These are phyloP conservation scores for Pholiota molesta DNA, from an alignment of 768 basidiomycete species.

Conservation along the genomic window DNA sequence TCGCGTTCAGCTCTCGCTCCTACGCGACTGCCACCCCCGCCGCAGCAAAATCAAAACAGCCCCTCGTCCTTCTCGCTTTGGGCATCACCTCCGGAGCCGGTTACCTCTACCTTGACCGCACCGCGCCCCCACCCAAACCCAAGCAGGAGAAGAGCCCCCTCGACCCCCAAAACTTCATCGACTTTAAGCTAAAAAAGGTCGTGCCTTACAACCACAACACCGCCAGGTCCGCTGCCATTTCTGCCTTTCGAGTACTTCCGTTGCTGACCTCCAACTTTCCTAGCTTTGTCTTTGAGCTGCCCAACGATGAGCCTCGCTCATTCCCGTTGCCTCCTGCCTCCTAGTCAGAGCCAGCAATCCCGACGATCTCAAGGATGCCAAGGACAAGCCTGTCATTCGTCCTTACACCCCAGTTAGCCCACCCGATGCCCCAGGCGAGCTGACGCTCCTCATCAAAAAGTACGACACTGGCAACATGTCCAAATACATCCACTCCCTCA, in stretches of 20 bases:
- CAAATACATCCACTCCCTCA: slow-evolving; percentile 78
- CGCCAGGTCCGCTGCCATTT: slow-evolving; percentile 51
- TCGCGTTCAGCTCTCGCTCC: slow-evolving; percentile 41
- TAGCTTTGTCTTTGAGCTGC: slow-evolving; percentile 82
- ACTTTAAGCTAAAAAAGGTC: slow-evolving; percentile 82
- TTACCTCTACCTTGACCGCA: slow-evolving; percentile 54
- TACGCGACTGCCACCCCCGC: slow-evolving; percentile 45
- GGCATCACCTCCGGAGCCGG: slow-evolving; percentile 46
- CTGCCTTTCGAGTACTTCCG: slow-evolving; percentile 1
- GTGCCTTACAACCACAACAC: slow-evolving; percentile 96
- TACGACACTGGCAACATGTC: slow-evolving; percentile 84
- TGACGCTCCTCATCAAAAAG: slow-evolving; percentile 84
- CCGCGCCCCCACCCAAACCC: slow-evolving; percentile 28
- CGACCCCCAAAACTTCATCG: slow-evolving; percentile 72
- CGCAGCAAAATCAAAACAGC: slow-evolving; percentile 51
- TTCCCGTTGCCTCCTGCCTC: slow-evolving; percentile 80
- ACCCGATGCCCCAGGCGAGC: slow-evolving; percentile 72
- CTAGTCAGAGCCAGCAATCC: slow-evolving; percentile 75
- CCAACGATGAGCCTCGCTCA: slow-evolving; percentile 76
- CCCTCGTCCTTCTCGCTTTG: slow-evolving; percentile 49
- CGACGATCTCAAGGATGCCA: slow-evolving; percentile 64
- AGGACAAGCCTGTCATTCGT: slow-evolving; percentile 86
- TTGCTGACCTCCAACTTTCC: neutral
- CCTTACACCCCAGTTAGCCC: slow-evolving; percentile 94
- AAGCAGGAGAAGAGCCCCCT: slow-evolving; percentile 69